Percentiles rank a stretch among this genome's conserved stretches.
phyloP scores from a whole-genome alignment of 2,329 filamentous ascomycete genomes.

The Aspergillus pseudoterreus region DNA sequence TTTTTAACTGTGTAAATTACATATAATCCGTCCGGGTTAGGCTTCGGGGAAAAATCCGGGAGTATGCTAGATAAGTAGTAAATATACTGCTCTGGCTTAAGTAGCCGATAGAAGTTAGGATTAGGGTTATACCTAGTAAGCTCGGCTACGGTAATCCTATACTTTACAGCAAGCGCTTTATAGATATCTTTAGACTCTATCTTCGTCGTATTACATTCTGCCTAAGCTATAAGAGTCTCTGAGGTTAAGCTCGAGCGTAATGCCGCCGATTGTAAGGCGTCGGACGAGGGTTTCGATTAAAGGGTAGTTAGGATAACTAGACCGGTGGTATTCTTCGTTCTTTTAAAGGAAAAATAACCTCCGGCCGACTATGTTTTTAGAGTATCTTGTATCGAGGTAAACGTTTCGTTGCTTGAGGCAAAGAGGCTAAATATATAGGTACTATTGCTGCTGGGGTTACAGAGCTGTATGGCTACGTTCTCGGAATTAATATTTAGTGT shows the following conservation, averaged over 20 bases:
- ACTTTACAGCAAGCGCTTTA: not conserved
- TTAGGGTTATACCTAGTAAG: not conserved
- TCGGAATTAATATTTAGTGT: too few relatives aligned
- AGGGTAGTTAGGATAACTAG: not conserved
- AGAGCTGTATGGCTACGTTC: too few relatives aligned
- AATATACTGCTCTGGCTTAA: not conserved
- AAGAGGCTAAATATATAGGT: too few relatives aligned
- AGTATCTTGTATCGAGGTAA: too few relatives aligned
- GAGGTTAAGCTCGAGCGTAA: not conserved
- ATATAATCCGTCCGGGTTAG: constrained; percentile 34
- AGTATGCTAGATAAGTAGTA: too few relatives aligned
- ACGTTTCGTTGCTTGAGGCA: too few relatives aligned
- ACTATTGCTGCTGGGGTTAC: too few relatives aligned
- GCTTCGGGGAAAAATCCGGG: constrained; percentile 28
- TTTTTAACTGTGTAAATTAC: constrained; percentile 26
- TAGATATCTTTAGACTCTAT: not conserved
- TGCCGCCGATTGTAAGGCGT: not conserved
- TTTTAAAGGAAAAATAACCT: not conserved
- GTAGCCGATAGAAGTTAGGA: not conserved
- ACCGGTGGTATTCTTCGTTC: not conserved
- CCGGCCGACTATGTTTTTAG: not conserved
- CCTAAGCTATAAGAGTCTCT: not conserved
- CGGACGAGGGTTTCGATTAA: not conserved
- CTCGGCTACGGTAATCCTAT: not conserved
- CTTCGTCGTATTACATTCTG: not conserved